phyloP scores from a whole-genome alignment of 2,329 filamentous ascomycete species.

The Endoconidiophora laricicola region DNA sequence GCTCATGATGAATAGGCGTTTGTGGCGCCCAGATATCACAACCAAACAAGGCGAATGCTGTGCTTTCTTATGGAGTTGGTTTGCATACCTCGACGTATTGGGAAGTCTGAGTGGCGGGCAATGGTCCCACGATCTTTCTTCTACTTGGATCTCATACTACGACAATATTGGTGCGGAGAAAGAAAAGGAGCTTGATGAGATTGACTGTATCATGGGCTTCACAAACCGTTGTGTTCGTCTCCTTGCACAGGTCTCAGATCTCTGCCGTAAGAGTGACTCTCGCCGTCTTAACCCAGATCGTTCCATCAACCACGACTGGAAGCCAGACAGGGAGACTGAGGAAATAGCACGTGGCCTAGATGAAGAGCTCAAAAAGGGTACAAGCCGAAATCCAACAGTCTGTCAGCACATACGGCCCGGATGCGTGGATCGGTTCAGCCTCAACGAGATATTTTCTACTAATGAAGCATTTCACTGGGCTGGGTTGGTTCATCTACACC shows the following conservation, averaged over 20 bases:
- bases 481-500: conserved; percentile 57
- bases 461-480: conserved; percentile 71
- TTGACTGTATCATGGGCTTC: conserved; percentile 56
- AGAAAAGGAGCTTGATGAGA: conserved; percentile 41
- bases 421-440: conserved; percentile 36
- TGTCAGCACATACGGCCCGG: conserved; percentile 31
- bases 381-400: conserved; percentile 31
- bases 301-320: conserved; percentile 32
- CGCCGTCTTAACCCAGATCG: conserved; percentile 39
- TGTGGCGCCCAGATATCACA: conserved; percentile 11
- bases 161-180: conserved; percentile 32
- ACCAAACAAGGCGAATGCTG: conserved; percentile 29
- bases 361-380: conserved; percentile 23
- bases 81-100: conserved; percentile 68
- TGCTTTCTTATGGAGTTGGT: conserved; percentile 67
- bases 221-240: conserved; percentile 30
- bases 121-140: conserved; percentile 28
- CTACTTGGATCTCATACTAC: conserved; percentile 34
- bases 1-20: conserved; percentile 42
- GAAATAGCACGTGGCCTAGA: conserved; percentile 43
- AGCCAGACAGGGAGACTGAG: conserved; percentile 36
- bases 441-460: conserved; percentile 48
- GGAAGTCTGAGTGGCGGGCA: conserved; percentile 50
- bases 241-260: conserved; percentile 47
- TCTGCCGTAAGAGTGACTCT: conserved; percentile 51